phyloP scores from a whole-genome alignment of 2,329 filamentous ascomycete species.

The Arthrinium phaeospermum region DNA sequence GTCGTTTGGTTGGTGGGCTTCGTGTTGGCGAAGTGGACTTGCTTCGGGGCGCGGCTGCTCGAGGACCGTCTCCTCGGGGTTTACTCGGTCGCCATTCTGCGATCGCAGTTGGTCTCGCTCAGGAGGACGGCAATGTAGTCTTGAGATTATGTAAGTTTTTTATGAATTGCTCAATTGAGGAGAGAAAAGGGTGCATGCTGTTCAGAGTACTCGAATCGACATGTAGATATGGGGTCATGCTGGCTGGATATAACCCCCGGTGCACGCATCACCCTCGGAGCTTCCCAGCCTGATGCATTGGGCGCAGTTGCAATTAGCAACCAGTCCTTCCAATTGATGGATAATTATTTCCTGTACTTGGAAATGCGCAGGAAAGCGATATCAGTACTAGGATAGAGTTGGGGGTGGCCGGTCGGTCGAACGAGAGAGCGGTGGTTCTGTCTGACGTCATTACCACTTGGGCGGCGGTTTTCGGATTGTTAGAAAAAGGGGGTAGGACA shows the following conservation, averaged over 20 bases:
- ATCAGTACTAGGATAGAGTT: neutral
- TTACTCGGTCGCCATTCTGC: neutral
- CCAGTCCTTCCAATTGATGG: neutral
- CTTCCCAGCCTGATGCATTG: neutral
- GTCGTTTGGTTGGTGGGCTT: neutral
- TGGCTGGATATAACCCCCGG: neutral
- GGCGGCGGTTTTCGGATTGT: neutral
- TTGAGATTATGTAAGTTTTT: neutral
- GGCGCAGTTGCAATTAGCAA: neutral
- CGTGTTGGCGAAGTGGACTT: neutral
- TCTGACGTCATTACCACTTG: neutral
- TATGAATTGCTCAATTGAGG: neutral
- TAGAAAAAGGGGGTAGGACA: neutral
- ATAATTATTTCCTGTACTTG: too few species aligned
- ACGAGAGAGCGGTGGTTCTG: neutral
- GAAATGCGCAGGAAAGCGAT: neutral
- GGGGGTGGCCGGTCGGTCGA: neutral
- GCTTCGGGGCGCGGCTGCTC: neutral
- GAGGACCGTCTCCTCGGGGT: neutral
- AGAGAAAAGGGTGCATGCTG: neutral
- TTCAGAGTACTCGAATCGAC: neutral
- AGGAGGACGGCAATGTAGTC: neutral
- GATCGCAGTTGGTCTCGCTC: neutral
- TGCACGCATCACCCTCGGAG: neutral
- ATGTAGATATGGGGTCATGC: neutral